These are phyloP conservation scores for Hymenoscyphus repandus DNA, from an alignment of 2,329 filamentous ascomycete species.

Conservation along the genomic window DNA sequence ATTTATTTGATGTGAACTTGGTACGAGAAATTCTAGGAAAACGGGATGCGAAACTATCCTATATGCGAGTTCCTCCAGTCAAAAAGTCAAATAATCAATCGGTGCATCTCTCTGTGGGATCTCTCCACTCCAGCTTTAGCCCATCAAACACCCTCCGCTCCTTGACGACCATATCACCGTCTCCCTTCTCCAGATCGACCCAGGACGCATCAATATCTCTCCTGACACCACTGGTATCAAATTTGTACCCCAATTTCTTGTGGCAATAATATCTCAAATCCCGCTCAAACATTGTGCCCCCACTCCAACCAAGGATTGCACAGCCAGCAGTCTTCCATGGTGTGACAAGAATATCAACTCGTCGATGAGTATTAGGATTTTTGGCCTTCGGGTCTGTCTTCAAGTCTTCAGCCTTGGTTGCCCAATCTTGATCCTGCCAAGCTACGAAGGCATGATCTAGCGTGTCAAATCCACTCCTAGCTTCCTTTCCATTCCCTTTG, in stretches of 20 bases:
- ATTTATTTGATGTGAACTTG: too few relatives aligned
- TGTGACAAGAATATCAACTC: conserved; percentile 87
- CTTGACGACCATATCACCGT: conserved; percentile 59
- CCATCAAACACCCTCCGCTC: conserved; percentile 78
- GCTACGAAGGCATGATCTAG: conserved; percentile 90
- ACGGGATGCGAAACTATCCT: too few relatives aligned
- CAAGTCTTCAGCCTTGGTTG: conserved; percentile 33
- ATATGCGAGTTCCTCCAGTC: too few relatives aligned
- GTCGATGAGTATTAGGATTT: conserved; percentile 71
- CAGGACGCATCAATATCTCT: conserved; percentile 58
- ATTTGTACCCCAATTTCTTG: conserved; percentile 68
- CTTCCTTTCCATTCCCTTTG: conserved; percentile 41
- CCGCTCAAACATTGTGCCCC: conserved; percentile 83
- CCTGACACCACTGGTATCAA: conserved; percentile 84
- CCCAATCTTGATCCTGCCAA: conserved; percentile 68
- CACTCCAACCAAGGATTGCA: conserved; percentile 82
- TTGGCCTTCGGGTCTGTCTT: conserved; percentile 33
- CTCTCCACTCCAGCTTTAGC: conserved; percentile 62
- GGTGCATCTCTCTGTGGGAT: conserved; percentile 56
- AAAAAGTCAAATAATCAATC: conserved; percentile 9
- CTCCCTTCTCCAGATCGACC: conserved; percentile 65
- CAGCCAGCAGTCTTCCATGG: conserved; percentile 88
- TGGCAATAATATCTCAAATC: conserved; percentile 80
- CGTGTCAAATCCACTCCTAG: conserved; percentile 66
- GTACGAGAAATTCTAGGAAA: too few relatives aligned